phyloP scores from a whole-genome alignment of 305 asterid species.

The Salvia sclarea region DNA sequence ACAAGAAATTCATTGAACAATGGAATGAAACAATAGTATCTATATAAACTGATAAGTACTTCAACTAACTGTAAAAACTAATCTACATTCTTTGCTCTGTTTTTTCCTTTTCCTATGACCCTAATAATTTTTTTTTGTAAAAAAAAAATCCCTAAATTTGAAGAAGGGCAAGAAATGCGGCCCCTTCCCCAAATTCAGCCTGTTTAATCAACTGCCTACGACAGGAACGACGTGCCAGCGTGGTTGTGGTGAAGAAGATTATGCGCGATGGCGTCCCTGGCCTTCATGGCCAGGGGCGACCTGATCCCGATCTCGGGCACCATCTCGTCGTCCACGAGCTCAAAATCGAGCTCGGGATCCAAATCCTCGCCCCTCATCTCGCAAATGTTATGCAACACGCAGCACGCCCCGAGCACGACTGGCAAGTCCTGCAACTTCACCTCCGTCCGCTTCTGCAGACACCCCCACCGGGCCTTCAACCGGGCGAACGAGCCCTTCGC shows the following conservation, averaged over 20 bases:
- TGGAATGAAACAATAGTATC: slow-evolving; percentile 22
- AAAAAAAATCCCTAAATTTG: slow-evolving; percentile 23
- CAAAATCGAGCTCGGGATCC: too few species aligned
- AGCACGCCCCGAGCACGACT: too few species aligned
- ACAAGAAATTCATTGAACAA: slow-evolving; percentile 14
- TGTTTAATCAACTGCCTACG: slow-evolving; percentile 1
- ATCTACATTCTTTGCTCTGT: slow-evolving; percentile 36
- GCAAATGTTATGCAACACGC: too few species aligned
- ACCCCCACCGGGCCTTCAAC: too few species aligned
- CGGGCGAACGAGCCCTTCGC: too few species aligned
- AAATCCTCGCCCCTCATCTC: too few species aligned
- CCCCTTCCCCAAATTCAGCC: slow-evolving; percentile 17
- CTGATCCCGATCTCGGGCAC: too few species aligned
- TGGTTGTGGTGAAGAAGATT: slow-evolving; percentile 81
- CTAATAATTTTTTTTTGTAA: too few species aligned
- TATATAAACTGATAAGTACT: background rate
- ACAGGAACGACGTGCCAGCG: slow-evolving; percentile 40
- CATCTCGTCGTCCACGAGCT: too few species aligned
- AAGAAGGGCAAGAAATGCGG: background rate
- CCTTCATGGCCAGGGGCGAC: too few species aligned
- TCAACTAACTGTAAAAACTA: slow-evolving; percentile 13
- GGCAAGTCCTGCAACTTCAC: too few species aligned
- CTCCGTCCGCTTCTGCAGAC: too few species aligned
- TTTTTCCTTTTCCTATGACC: slow-evolving; percentile 29
- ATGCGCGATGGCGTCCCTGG: slow-evolving; percentile 76